phyloP scores from a whole-genome alignment of 2,329 filamentous ascomycete species.

The Helicocarpus griseus region DNA sequence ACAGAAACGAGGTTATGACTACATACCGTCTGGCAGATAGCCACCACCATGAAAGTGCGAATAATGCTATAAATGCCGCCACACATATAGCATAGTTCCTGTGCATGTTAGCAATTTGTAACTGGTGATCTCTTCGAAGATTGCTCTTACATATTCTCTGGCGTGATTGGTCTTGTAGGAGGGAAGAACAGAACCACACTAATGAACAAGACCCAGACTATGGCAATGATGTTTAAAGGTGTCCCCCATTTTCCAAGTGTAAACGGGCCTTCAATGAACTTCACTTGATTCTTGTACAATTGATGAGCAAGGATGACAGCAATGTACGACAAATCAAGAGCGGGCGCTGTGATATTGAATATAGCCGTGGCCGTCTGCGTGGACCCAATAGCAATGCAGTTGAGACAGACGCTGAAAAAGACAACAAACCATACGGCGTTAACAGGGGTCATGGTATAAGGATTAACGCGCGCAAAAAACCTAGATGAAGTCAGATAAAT shows the following conservation, averaged over 20 bases:
- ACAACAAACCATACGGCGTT: slow-evolving; percentile 58
- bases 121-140: neutral
- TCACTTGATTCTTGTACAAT: slow-evolving; percentile 42
- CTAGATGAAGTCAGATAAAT: slow-evolving; percentile 19
- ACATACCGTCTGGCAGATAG: slow-evolving; percentile 29
- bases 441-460: slow-evolving; percentile 48
- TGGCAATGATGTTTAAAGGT: slow-evolving; percentile 46
- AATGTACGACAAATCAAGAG: slow-evolving; percentile 46
- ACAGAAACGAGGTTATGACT: neutral
- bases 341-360: slow-evolving; percentile 45
- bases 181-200: slow-evolving; percentile 51
- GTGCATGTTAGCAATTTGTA: slow-evolving; percentile 3
- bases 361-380: slow-evolving; percentile 39
- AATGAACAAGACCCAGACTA: slow-evolving; percentile 55
- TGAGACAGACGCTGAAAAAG: slow-evolving; percentile 43
- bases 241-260: slow-evolving; percentile 48
- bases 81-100: slow-evolving; percentile 43
- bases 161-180: slow-evolving; percentile 37
- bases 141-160: slow-evolving; percentile 36
- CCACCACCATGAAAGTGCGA: slow-evolving; percentile 44
- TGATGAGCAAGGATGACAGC: slow-evolving; percentile 51
- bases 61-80: slow-evolving; percentile 37
- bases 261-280: slow-evolving; percentile 49
- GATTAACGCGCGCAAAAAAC: slow-evolving; percentile 45
- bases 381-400: slow-evolving; percentile 38